These are phyloP conservation scores for Albophoma yamanashiensis DNA, from an alignment of 2,329 filamentous ascomycete genomes.

Conservation along the genomic window DNA sequence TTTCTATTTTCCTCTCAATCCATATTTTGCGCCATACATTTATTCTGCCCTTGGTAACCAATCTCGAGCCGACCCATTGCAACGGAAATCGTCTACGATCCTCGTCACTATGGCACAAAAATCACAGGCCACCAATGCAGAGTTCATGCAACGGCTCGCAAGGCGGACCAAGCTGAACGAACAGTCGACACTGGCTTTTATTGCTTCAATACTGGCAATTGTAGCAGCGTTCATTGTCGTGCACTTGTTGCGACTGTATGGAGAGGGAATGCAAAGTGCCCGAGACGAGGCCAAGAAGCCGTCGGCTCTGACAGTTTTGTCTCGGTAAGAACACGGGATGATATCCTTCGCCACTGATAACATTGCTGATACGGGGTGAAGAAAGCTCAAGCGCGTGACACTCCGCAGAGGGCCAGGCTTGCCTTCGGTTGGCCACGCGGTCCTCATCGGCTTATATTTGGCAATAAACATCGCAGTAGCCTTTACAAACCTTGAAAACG, in stretches of 20 bases:
- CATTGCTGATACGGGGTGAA: slow-evolving; percentile 2
- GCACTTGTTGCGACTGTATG: slow-evolving; percentile 2
- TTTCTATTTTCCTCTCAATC: not conserved
- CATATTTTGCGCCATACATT: too few species aligned
- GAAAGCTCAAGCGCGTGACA: slow-evolving; percentile 14
- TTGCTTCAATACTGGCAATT: slow-evolving; percentile 1
- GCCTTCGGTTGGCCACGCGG: slow-evolving; percentile 22
- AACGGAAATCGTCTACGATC: not conserved
- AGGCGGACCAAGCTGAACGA: slow-evolving; percentile 1
- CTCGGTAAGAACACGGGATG: slow-evolving; percentile 1
- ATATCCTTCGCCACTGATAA: not conserved
- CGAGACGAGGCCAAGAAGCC: not conserved
- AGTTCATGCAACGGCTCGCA: not conserved
- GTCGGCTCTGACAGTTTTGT: not conserved
- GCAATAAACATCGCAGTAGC: slow-evolving; percentile 21
- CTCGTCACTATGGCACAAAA: not conserved
- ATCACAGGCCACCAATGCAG: not conserved
- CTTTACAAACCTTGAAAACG: slow-evolving; percentile 22
- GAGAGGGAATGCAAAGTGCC: not conserved
- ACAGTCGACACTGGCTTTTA: slow-evolving; percentile 3
- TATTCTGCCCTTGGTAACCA: not conserved
- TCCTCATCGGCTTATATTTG: slow-evolving; percentile 17
- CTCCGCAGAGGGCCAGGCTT: slow-evolving; percentile 14
- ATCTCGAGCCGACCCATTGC: not conserved
- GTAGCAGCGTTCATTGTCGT: slow-evolving; percentile 1